A percentile compares a stretch with the other conserved stretches of the same genome.
phyloP scores from a whole-genome alignment of 163 green algal species.

The Scenedesmus sp. region DNA sequence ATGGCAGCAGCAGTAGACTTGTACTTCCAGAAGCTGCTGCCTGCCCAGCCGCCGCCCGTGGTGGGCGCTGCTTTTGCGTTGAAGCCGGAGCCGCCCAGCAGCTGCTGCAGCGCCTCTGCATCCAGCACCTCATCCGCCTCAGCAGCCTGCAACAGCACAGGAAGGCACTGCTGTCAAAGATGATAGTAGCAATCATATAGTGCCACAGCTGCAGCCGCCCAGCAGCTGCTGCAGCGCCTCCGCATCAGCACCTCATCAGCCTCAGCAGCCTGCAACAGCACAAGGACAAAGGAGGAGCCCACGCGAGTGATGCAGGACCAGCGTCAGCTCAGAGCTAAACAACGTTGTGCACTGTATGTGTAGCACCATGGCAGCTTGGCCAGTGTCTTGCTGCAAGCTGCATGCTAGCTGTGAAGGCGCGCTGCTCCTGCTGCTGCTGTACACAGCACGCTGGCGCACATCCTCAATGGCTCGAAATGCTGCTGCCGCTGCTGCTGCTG shows the following conservation, averaged over 20 bases:
- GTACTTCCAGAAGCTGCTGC: constrained; percentile 38
- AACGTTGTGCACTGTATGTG: not conserved
- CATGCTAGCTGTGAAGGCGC: no score
- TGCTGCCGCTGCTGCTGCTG: not conserved
- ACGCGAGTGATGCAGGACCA: not conserved
- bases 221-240: constrained; percentile 41
- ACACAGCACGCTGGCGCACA: not conserved
- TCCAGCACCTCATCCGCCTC: constrained; percentile 21
- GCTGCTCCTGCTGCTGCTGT: no score
- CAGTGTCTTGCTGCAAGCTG: not conserved
- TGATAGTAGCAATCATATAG: not conserved
- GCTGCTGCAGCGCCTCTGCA: constrained; percentile 37
- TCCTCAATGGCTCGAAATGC: not conserved
- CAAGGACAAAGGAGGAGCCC: no score
- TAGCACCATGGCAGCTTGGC: not conserved
- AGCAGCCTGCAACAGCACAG: not conserved
- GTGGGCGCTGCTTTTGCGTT: not conserved
- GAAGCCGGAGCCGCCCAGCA: not conserved
- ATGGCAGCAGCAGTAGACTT: constrained; percentile 31
- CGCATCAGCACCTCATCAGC: constrained; percentile 10
- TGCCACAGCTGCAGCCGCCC: not conserved
- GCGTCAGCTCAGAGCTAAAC: no score
- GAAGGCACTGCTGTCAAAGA: not conserved
- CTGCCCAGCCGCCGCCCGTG: constrained; percentile 27
- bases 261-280: not conserved